Conservation (phyloP, 306 rosid species). For the Pyrus bretschneideri region DNA sequence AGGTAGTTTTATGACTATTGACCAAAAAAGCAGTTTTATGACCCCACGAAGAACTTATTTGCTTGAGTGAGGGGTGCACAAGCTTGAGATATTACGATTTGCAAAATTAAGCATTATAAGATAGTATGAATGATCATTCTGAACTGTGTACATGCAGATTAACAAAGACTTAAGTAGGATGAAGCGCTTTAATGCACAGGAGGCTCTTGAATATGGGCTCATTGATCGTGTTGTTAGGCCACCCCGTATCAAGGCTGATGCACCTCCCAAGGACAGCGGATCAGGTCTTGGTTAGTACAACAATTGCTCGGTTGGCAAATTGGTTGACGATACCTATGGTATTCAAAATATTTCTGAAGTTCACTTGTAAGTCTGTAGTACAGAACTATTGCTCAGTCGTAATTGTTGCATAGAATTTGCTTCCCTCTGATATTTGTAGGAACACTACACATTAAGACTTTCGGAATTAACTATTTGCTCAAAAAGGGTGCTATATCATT, state of each 20-base stretch:
- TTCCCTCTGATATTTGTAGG: neutral
- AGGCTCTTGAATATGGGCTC: conserved; percentile 92
- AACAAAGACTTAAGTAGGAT: conserved; percentile 53
- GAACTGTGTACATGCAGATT: conserved; percentile 43
- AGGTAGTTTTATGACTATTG: neutral
- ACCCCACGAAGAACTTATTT: neutral
- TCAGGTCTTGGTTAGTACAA: conserved; percentile 70
- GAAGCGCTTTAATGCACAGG: conserved; percentile 67
- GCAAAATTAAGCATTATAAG: too few species aligned
- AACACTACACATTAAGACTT: conserved; percentile 1
- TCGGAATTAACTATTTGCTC: neutral
- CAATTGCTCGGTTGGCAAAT: conserved; percentile 9
- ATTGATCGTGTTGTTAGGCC: conserved; percentile 78
- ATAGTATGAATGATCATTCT: neutral
- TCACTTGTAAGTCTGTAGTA: conserved; percentile 22
- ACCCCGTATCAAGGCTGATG: conserved; percentile 71
- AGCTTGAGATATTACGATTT: too few species aligned
- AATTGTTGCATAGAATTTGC: conserved; percentile 16
- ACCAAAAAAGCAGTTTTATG: neutral
- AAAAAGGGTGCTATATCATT: neutral
- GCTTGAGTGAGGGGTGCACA: neutral
- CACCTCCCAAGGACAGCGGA: conserved; percentile 59
- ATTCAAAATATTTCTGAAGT: conserved; percentile 4
- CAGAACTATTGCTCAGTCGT: conserved; percentile 6
- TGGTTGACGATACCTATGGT: conserved; percentile 7